Conservation (phyloP, 108 stramenopile species). For the Fistulifera pelliculosa region DNA sequence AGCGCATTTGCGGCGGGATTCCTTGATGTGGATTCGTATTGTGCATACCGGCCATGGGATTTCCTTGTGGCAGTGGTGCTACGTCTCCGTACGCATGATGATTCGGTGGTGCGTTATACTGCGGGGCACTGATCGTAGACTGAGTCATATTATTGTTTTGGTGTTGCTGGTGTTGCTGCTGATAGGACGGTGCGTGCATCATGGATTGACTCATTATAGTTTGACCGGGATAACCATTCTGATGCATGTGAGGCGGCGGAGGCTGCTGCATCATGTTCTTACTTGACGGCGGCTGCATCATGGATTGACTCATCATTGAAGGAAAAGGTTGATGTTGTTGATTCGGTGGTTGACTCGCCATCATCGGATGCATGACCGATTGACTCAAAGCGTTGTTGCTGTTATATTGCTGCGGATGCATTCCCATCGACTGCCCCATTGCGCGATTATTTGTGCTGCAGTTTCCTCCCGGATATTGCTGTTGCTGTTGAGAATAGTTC, state of each 20-base stretch:
- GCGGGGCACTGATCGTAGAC: no score
- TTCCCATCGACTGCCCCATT: slow-evolving; percentile 10
- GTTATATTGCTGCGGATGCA: no score
- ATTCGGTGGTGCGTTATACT: no score
- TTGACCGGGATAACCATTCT: no score
- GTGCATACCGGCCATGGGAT: slow-evolving; percentile 24
- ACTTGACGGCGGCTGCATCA: slow-evolving; percentile 3
- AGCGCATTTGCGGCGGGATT: slow-evolving; percentile 13
- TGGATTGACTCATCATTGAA: no score
- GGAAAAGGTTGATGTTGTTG: slow-evolving; percentile 4
- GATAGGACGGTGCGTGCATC: no score
- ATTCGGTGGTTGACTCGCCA: background rate
- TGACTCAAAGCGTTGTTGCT: slow-evolving; percentile 2
- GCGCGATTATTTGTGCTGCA: slow-evolving; percentile 5
- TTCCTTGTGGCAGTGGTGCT: background rate
- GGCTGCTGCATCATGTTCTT: background rate
- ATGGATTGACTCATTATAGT: no score
- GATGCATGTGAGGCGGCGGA: background rate
- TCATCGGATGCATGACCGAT: slow-evolving; percentile 3
- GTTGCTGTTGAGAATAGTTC: slow-evolving; percentile 10
- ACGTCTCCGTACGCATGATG: background rate
- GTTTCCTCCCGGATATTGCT: slow-evolving; percentile 6
- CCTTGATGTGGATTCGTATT: slow-evolving; percentile 5
- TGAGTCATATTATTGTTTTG: no score
- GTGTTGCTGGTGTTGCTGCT: no score